Conservation (phyloP, 2,329 filamentous ascomycete species). For the Aspergillus tamarii region DNA sequence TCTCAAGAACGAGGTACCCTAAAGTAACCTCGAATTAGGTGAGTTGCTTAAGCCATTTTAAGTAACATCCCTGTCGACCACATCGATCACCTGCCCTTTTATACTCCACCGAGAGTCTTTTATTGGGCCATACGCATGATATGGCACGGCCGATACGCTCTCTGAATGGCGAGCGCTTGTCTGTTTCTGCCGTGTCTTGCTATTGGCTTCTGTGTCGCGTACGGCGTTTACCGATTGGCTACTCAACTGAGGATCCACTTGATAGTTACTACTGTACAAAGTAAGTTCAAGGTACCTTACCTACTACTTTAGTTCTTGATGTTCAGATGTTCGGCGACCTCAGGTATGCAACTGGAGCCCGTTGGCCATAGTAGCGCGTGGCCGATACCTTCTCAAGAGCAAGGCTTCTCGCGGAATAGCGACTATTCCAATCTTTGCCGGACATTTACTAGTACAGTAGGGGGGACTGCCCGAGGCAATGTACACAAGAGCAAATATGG, state of each 20-base stretch:
- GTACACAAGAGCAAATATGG: neutral
- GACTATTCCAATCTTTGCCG: neutral
- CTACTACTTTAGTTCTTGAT: neutral
- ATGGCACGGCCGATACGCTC: neutral
- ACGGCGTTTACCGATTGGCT: constrained; percentile 1
- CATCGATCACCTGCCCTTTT: neutral
- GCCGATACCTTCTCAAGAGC: no score
- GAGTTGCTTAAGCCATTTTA: neutral
- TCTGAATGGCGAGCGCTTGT: constrained; percentile 3
- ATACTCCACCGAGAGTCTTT: neutral
- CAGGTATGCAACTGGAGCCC: neutral
- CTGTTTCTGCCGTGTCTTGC: neutral
- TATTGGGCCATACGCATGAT: neutral
- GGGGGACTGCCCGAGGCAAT: neutral
- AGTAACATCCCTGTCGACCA: constrained; percentile 1
- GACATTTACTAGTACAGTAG: neutral
- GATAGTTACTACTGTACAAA: no score
- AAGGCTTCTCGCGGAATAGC: neutral
- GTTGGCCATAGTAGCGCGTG: neutral
- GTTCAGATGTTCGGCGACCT: neutral
- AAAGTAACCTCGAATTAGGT: neutral
- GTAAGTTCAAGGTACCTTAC: no score
- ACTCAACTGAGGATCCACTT: neutral
- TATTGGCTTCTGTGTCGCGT: neutral
- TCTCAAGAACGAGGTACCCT: neutral